Evolutionary conservation across 225 moss, liverwort and hornwort genomes (phyloP).

Genomic region (Asterella californica): DNA sequence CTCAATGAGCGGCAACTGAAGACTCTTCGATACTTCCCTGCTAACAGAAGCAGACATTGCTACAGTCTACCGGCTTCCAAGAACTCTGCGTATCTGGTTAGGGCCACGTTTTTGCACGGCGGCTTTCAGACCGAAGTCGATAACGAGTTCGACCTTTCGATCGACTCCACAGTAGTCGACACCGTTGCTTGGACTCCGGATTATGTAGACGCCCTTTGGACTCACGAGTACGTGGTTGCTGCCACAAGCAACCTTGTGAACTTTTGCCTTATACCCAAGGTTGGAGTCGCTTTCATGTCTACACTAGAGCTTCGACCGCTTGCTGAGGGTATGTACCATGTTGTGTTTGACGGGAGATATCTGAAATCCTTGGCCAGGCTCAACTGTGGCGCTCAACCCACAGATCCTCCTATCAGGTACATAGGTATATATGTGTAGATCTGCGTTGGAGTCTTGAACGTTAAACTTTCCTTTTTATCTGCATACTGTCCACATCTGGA

Average conservation of each 20-base stretch:
- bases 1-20: slow-evolving; percentile 19
- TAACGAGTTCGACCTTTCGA: background rate
- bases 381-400: background rate
- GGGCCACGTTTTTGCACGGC: slow-evolving; percentile 34
- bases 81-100: slow-evolving; percentile 43
- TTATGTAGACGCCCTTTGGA: background rate
- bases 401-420: slow-evolving; percentile 10
- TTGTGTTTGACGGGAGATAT: background rate
- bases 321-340: background rate
- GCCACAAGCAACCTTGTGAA: slow-evolving; percentile 16
- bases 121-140: background rate
- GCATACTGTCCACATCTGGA: background rate
- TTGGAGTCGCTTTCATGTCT: slow-evolving; percentile 12
- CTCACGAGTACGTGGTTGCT: slow-evolving; percentile 26
- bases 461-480: background rate
- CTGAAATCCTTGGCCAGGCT: background rate
- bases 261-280: slow-evolving; percentile 19
- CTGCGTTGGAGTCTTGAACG: too few relatives aligned
- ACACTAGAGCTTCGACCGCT: slow-evolving; percentile 24
- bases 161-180: background rate
- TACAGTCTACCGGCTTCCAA: slow-evolving; percentile 42
- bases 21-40: slow-evolving; percentile 49
- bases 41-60: slow-evolving; percentile 46
- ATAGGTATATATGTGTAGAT: background rate
- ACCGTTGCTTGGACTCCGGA: background rate